phyloP scores from a whole-genome alignment of 768 basidiomycete species.

The Postia placenta region DNA sequence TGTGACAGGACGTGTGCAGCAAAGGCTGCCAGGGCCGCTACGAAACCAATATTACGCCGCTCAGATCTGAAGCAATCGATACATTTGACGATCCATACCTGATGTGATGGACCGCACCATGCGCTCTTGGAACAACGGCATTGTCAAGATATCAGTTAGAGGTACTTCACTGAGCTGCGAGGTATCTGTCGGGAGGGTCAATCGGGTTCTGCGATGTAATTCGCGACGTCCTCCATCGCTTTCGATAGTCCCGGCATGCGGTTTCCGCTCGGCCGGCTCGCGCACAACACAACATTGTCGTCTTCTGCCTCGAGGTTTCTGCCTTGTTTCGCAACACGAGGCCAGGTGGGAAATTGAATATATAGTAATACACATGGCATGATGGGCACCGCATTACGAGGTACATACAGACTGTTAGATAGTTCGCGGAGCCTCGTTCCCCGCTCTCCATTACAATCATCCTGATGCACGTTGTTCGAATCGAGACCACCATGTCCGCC shows the following conservation, averaged over 20 bases:
- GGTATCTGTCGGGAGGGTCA: background rate
- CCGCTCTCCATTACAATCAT: background rate
- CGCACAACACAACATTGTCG: background rate
- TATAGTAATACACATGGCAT: background rate
- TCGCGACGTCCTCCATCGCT: background rate
- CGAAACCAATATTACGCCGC: background rate
- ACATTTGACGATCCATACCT: slow-evolving; percentile 9
- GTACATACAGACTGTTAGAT: background rate
- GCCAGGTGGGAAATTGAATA: background rate
- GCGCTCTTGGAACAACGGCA: slow-evolving; percentile 14
- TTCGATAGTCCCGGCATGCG: background rate
- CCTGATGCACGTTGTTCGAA: too few species aligned
- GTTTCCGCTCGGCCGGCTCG: background rate
- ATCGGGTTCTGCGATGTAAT: background rate
- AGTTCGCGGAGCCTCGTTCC: background rate
- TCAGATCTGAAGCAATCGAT: background rate
- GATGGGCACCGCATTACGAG: background rate
- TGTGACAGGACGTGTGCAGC: slow-evolving; percentile 15
- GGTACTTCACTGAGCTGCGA: too few species aligned
- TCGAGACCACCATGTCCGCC: too few species aligned
- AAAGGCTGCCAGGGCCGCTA: slow-evolving; percentile 16
- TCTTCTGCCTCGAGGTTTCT: background rate
- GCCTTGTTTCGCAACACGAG: background rate
- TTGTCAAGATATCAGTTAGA: too few species aligned
- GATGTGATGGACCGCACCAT: slow-evolving; percentile 10